Conservation (phyloP, 352 stramenopile genomes). For the Pythium vanterpoolii region DNA sequence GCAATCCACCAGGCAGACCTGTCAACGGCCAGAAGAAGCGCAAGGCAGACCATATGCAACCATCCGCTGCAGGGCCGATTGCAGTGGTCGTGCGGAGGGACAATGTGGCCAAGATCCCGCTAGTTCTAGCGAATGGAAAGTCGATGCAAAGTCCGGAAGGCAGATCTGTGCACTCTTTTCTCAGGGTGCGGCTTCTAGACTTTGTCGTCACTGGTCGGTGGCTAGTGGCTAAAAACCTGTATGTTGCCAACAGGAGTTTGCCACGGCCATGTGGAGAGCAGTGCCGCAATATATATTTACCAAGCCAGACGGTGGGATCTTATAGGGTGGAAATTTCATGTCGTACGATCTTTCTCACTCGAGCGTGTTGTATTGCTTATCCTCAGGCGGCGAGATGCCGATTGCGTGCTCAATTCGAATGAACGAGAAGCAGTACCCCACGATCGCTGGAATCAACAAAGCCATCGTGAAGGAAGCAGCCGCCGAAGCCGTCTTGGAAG, state of each 20-base stretch:
- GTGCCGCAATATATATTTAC: constrained; percentile 26
- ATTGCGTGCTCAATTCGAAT: constrained; percentile 26
- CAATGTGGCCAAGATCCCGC: neutral
- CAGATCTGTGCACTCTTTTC: constrained; percentile 19
- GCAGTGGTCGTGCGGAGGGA: neutral
- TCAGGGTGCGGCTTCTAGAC: constrained; percentile 24
- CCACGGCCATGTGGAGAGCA: constrained; percentile 7
- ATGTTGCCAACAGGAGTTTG: constrained; percentile 22
- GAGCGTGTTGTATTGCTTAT: neutral
- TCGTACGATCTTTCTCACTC: neutral
- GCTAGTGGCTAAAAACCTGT: no score
- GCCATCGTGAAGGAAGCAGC: constrained; percentile 26
- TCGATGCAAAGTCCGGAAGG: constrained; percentile 18
- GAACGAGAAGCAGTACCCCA: constrained; percentile 15
- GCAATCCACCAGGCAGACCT: neutral
- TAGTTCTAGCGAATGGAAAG: constrained; percentile 25
- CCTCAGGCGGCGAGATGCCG: constrained; percentile 12
- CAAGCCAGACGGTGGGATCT: constrained; percentile 18
- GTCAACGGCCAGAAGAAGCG: constrained; percentile 10
- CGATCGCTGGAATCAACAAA: constrained; percentile 12
- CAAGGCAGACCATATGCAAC: neutral
- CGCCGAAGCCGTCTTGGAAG: constrained; percentile 24
- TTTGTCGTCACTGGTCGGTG: no score
- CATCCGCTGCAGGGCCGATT: neutral
- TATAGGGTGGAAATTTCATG: neutral